Base-by-base conservation (phyloP, 768 basidiomycete genomes). In the Leucosporidium yakuticum region DNA sequence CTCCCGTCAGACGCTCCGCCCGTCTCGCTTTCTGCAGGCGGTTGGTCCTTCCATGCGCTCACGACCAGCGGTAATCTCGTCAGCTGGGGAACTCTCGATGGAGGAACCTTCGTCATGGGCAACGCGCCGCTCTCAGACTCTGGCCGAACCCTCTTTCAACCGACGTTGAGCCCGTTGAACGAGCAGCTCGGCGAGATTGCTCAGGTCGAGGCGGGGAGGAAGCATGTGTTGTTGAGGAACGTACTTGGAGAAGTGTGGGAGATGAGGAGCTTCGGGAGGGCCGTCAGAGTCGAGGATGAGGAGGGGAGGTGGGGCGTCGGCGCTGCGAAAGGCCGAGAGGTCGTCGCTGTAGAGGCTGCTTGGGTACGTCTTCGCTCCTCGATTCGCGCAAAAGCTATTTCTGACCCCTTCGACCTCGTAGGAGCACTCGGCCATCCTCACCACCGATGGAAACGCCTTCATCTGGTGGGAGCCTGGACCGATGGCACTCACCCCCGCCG, bases 1-100 rank as follows among this genome's bases (percentile, higher is more conserved):
- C 81, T 91, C 56, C 84, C 84, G 20, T 44, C 39, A 12, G 39
- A 44, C 25, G 83, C 80, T 23, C 83, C 85, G 19, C 83, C 92
- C 64, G 88, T 93, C 49, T 84, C 81, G 68, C 80, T 94, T 51
- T 83, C 85, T 50, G 89, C 91, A 0, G 87, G 89, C 25, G 92
- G 92, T 75, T 91, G 88, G 91, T 89, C 87, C 39, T 94, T 91
- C 78, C 88, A 91, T 74, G 90, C 89, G 3, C 79, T 94, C 50
- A 89, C 92, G 77, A 86, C 88, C 1, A 77, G 83, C 59, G 91
- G 91, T 11, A 78, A 80, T 39, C 79, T 94, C 29, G 83, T 86
- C 74, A 87, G 87, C n/a, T 94, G 91, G 90, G 92, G 76, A 0
- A 65, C 66, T 36, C 29, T 77, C 44, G 62, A 74, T 27, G 75